Evolutionary conservation across 176 grass and related monocot genomes (phyloP), one percentile per base, ranked within the genome.

Genomic region (Musa acuminata): DNA sequence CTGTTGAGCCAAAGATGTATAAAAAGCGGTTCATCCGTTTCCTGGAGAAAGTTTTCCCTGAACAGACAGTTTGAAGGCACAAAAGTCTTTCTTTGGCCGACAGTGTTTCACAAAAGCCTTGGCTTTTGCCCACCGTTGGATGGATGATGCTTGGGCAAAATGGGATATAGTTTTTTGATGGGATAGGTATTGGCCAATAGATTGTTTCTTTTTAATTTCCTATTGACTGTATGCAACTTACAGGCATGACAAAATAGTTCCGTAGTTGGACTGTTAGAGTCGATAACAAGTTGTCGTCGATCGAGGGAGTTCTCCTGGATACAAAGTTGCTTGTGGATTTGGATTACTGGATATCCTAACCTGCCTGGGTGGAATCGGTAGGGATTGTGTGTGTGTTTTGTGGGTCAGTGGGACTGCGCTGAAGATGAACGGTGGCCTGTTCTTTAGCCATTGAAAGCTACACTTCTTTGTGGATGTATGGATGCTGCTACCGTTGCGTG

Each of bases 11-110:
- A 1, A 84, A 73, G 55, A 82, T 80, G 52, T 99, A 95, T 72
- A 82, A 86, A 1, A 87, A 87, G 79, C 84, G 96, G 79, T 99
- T 99, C 43, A 78, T 99, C 55, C 77, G 81, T 72, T 99, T 95
- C 79, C 64, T 95, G 55, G 86, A 91, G 84, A 89, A 75, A 72
- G 83, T 95, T 72, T 99, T 99, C 50, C 90, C 86, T 49, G 86
- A 84, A 51, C 51, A 70, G 48, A 50, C 43, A 10, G 35, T 43
- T 43, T 6, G 0, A 43, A 0, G 35, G 29, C 29, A 35, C 3
- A 5, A 19, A 19, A 51, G n/a, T 69, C 29, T 20, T 69, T 50
- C n/a, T 69, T 51, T 51, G 29, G 29, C 21, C 8, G 25, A 51
- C 35, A n/a, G 5, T 51, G 5, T 11, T 50, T 20, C 65, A 50